Percentiles rank a stretch among this genome's conserved stretches.
phyloP scores from a whole-genome alignment of 2,329 filamentous ascomycete genomes.

The Colletotrichum sp. region DNA sequence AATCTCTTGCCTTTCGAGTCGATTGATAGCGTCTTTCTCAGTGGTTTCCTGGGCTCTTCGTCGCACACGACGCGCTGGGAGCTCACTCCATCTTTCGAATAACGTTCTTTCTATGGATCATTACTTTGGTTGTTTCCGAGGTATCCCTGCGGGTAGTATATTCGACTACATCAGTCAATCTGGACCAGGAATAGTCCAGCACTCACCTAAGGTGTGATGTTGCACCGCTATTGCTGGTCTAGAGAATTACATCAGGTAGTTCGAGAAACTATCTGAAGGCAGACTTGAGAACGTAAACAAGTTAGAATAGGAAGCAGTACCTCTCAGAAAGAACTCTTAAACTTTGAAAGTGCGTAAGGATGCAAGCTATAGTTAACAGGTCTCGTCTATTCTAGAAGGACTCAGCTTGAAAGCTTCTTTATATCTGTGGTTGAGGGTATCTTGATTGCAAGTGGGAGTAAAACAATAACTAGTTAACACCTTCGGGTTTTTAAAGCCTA shows the following conservation, averaged over 20 bases:
- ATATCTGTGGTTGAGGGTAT: background rate
- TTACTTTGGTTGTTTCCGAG: background rate
- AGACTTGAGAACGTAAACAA: rapidly evolving
- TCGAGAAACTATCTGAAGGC: background rate
- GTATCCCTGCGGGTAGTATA: rapidly evolving
- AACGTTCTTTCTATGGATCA: background rate
- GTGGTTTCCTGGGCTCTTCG: rapidly evolving
- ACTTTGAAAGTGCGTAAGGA: background rate
- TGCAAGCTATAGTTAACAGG: rapidly evolving
- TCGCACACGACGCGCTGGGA: rapidly evolving
- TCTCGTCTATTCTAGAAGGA: background rate
- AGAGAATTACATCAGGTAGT: background rate
- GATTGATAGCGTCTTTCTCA: background rate
- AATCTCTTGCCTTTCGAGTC: rapidly evolving
- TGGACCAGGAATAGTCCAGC: too few relatives aligned
- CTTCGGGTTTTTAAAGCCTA: too few relatives aligned
- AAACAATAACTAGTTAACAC: rapidly evolving
- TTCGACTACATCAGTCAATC: too few relatives aligned
- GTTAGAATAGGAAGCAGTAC: rapidly evolving
- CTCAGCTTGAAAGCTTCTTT: rapidly evolving
- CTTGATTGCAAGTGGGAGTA: background rate
- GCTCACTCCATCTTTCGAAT: background rate
- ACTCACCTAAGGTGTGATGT: rapidly evolving
- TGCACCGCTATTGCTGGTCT: background rate
- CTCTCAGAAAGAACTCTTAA: background rate